phyloP scores from a whole-genome alignment of 1,284 basidiomycete genomes.

The Apiotrichum laibachii region DNA sequence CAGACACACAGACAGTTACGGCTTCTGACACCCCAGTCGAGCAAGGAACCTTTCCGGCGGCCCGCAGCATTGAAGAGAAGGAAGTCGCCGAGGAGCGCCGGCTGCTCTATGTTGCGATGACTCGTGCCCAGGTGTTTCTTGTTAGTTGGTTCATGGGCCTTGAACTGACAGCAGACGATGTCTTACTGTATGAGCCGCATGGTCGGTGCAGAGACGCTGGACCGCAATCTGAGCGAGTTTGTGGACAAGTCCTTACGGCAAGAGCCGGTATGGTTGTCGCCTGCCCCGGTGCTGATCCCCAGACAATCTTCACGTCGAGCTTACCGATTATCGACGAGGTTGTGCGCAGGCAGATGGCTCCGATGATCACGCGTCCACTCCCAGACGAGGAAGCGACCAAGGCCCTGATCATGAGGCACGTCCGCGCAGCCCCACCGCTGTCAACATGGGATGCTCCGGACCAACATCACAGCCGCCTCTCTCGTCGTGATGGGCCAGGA shows the following conservation, averaged over 20 bases:
- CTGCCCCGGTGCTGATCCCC: not conserved
- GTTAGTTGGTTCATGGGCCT: constrained; percentile 25
- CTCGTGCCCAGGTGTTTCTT: constrained; percentile 74
- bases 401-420: constrained; percentile 42
- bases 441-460: constrained; percentile 46
- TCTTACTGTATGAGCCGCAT: constrained; percentile 44
- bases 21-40: constrained; percentile 58
- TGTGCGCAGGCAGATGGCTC: constrained; percentile 32
- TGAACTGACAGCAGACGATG: constrained; percentile 32
- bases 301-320: constrained; percentile 31
- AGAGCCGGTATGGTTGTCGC: constrained; percentile 23
- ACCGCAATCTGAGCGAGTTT: constrained; percentile 46
- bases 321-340: constrained; percentile 35
- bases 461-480: constrained; percentile 39
- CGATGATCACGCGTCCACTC: constrained; percentile 32
- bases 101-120: constrained; percentile 86
- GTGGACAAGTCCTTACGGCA: constrained; percentile 26
- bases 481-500: constrained; percentile 35
- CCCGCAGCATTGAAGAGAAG: constrained; percentile 60
- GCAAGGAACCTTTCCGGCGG: constrained; percentile 73
- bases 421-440: constrained; percentile 42
- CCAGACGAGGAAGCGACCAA: constrained; percentile 36
- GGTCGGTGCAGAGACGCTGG: constrained; percentile 44
- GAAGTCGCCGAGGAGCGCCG: constrained; percentile 80
- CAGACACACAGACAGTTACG: no score